A percentile compares a stretch with the other conserved stretches of the same genome.
These are phyloP conservation scores for Cercophora scortea DNA, from an alignment of 495 filamentous ascomycete genomes.

Conservation along the genomic window DNA sequence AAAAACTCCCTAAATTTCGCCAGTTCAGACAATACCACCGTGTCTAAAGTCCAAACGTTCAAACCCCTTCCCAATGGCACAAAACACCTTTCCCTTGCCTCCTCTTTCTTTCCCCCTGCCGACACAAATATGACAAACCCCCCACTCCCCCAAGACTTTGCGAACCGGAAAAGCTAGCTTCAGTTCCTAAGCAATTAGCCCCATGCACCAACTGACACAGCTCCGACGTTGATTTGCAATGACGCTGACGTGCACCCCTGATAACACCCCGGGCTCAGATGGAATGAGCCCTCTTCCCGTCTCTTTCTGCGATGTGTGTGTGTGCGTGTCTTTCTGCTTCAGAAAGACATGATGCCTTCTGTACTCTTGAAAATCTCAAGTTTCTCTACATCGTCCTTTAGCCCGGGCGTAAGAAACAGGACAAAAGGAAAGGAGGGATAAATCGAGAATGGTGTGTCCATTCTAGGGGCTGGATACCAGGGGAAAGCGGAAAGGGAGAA, in stretches of 20 bases:
- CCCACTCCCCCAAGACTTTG: too few species aligned
- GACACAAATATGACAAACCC: too few species aligned
- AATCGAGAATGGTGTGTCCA: background rate
- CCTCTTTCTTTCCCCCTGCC: background rate
- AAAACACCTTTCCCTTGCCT: background rate
- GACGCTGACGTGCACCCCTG: background rate
- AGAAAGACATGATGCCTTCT: background rate
- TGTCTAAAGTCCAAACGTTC: background rate
- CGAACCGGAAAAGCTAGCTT: conserved; percentile 15
- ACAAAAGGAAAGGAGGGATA: conserved; percentile 1
- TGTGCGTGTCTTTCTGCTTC: background rate
- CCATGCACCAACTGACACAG: conserved; percentile 4
- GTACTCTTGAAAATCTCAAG: conserved; percentile 10
- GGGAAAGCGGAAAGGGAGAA: conserved; percentile 2
- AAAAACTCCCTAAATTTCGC: too few species aligned
- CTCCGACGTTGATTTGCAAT: conserved; percentile 2
- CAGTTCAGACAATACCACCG: too few species aligned
- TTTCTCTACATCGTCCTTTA: conserved; percentile 33
- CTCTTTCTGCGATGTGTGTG: background rate
- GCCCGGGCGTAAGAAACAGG: conserved; percentile 8
- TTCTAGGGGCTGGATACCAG: too few species aligned
- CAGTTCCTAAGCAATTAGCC: conserved; percentile 34
- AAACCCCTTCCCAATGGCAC: background rate
- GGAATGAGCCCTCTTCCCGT: background rate
- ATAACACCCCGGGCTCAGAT: too few species aligned